Evolutionary conservation across 2,329 filamentous ascomycete species (phyloP).

Genomic region (Arthrinium phaeospermum): DNA sequence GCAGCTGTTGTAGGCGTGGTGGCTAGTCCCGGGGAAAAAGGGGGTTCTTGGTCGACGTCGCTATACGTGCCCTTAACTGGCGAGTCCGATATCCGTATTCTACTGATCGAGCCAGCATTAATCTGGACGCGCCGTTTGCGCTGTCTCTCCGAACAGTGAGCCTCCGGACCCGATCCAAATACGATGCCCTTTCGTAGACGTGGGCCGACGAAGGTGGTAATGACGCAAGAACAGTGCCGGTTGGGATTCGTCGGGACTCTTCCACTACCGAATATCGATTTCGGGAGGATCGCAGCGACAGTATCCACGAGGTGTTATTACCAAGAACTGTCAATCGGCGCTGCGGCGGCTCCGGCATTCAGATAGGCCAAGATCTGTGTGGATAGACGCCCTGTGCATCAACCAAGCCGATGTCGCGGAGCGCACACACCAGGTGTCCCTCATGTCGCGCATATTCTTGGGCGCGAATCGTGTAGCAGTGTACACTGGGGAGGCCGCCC

Average conservation of each 20-base stretch:
- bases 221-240: background rate
- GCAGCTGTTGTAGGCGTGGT: too few species aligned
- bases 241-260: background rate
- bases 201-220: background rate
- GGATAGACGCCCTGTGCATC: background rate
- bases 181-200: background rate
- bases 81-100: background rate
- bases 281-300: background rate
- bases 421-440: background rate
- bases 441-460: background rate
- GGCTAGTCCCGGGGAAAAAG: too few species aligned
- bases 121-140: background rate
- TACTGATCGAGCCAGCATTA: background rate
- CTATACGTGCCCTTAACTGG: background rate
- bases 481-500: background rate
- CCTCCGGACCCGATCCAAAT: background rate
- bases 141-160: background rate
- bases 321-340: background rate
- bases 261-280: too few species aligned
- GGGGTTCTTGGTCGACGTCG: too few species aligned
- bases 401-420: background rate
- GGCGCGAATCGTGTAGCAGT: background rate
- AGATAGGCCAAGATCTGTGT: background rate
- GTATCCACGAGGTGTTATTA: background rate
- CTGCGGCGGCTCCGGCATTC: background rate